Percentiles rank a stretch among this genome's conserved stretches.
Conservation (phyloP, 805 yeast genomes). For the Barnettozyma botsteinii region DNA sequence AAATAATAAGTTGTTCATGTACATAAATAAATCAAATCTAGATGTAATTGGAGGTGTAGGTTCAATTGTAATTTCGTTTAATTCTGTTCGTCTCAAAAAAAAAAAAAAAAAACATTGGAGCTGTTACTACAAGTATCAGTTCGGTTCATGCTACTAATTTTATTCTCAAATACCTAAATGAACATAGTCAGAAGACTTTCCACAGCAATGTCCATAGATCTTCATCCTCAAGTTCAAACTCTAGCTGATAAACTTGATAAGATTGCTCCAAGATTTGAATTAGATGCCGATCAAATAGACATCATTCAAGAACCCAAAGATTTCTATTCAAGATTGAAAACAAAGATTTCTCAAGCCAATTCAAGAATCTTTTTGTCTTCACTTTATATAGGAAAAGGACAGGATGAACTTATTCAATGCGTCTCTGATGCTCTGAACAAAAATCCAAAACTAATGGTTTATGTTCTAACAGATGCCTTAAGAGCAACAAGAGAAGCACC, state of each 20-base stretch:
- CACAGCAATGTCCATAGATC: slow-evolving; percentile 2
- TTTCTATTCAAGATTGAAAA: slow-evolving; percentile 64
- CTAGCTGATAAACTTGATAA: slow-evolving; percentile 51
- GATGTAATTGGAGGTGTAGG: no score
- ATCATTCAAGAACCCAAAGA: slow-evolving; percentile 60
- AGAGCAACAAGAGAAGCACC: slow-evolving; percentile 95
- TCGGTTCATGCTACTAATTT: no score
- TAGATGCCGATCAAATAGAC: slow-evolving; percentile 50
- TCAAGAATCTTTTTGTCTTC: slow-evolving; percentile 74
- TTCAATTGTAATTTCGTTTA: no score
- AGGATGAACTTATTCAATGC: slow-evolving; percentile 65
- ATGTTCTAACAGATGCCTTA: slow-evolving; percentile 77
- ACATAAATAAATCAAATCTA: slow-evolving; percentile 1
- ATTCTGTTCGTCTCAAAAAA: no score
- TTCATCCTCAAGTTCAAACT: slow-evolving; percentile 40
- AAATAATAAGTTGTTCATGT: not conserved
- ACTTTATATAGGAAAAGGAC: slow-evolving; percentile 78
- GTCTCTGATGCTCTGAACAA: slow-evolving; percentile 51
- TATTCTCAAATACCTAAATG: no score
- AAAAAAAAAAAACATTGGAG: not conserved
- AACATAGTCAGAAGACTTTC: slow-evolving; percentile 5
- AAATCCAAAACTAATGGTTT: slow-evolving; percentile 61
- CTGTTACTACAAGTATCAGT: no score
- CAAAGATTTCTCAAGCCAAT: slow-evolving; percentile 57
- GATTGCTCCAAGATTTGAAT: slow-evolving; percentile 61